A percentile compares a stretch with the other conserved stretches of the same genome.
Conservation (phyloP, 129 eudicot species). For the Gnaphalium uliginosum region DNA sequence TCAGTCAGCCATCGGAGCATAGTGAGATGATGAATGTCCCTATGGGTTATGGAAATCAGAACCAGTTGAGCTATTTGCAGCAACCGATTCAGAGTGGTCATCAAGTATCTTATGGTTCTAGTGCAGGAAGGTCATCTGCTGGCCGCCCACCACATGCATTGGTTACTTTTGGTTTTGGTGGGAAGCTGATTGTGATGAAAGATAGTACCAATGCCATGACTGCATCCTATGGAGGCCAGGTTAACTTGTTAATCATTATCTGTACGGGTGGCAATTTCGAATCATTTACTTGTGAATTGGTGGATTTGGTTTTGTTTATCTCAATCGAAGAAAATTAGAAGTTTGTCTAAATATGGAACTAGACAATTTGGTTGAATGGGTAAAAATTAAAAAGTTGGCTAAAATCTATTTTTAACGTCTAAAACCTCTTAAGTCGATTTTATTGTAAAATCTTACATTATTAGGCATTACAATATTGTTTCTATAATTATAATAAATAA, state of each 20-base stretch:
- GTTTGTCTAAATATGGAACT: neutral
- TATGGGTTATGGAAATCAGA: conserved; percentile 38
- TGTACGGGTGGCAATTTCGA: neutral
- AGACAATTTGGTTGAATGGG: neutral
- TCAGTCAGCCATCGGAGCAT: conserved; percentile 46
- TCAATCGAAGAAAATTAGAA: neutral
- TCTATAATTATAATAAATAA: neutral
- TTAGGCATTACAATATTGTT: neutral
- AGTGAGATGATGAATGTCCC: conserved; percentile 46
- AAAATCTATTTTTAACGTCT: neutral
- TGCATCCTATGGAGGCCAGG: conserved; percentile 69
- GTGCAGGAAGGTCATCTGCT: conserved; percentile 78
- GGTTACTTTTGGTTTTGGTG: conserved; percentile 96
- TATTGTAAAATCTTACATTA: neutral
- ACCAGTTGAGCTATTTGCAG: conserved; percentile 24
- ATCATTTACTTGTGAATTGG: conserved; percentile 7
- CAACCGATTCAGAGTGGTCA: conserved; percentile 45
- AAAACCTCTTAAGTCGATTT: neutral
- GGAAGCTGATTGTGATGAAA: conserved; percentile 84
- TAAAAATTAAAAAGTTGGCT: neutral
- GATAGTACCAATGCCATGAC: conserved; percentile 39
- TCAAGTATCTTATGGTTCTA: conserved; percentile 46
- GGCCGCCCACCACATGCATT: conserved; percentile 94
- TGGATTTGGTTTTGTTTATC: neutral
- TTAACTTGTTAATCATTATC: conserved; percentile 25